Percentiles rank a stretch among this genome's conserved stretches.
Conservation (phyloP, 2,329 filamentous ascomycete genomes). For the Neopestalotiopsis rosae region DNA sequence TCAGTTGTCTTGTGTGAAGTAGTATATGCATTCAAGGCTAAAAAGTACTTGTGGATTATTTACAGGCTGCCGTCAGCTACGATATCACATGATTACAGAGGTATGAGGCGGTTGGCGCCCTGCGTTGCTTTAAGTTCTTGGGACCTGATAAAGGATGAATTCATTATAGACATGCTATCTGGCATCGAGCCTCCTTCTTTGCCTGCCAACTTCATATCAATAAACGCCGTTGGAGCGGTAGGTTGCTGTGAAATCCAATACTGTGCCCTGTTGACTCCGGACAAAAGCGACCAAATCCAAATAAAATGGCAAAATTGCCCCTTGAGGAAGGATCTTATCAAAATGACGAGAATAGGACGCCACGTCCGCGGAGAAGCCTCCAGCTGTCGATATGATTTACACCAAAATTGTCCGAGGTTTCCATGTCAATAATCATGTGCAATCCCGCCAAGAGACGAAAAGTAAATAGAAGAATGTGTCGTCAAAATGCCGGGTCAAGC, state of each 20-base stretch:
- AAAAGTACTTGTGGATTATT: no score
- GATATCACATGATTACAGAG: no score
- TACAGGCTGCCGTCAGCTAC: no score
- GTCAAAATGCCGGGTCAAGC: not conserved
- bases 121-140: not conserved
- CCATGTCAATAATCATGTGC: not conserved
- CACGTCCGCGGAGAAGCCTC: no score
- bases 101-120: no score
- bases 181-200: not conserved
- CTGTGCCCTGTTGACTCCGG: not conserved
- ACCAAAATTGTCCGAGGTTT: not conserved
- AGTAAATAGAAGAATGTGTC: not conserved
- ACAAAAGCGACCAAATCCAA: not conserved
- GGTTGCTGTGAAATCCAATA: not conserved
- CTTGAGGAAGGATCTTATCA: not conserved
- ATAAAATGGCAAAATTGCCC: not conserved
- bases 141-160: not conserved
- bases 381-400: not conserved
- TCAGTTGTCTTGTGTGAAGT: no score
- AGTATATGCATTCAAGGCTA: no score
- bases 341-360: no score
- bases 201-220: not conserved
- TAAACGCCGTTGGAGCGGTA: not conserved
- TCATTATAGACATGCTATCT: not conserved
- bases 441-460: not conserved